Conservation (phyloP, 2,329 filamentous ascomycete species). For the Pseudogymnoascus sp. region DNA sequence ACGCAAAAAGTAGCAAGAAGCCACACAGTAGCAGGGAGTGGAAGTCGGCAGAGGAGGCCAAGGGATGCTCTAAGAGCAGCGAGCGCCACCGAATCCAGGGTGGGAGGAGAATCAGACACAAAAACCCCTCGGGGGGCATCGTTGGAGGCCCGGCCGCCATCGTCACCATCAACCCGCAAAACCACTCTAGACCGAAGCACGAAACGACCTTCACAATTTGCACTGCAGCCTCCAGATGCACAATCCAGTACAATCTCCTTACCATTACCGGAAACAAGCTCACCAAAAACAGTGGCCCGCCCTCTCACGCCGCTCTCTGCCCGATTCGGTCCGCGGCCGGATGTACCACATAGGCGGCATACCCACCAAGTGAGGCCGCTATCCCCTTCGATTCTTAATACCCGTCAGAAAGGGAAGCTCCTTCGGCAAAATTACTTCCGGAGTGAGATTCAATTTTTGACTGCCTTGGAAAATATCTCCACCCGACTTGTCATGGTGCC, state of each 20-base stretch:
- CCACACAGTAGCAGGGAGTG: slow-evolving; percentile 54
- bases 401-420: slow-evolving; percentile 59
- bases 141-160: slow-evolving; percentile 18
- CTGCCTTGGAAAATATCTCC: slow-evolving; percentile 73
- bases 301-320: slow-evolving; percentile 51
- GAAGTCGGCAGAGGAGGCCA: slow-evolving; percentile 34
- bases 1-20: slow-evolving; percentile 54
- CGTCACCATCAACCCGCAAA: slow-evolving; percentile 18
- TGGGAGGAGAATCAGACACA: neutral
- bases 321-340: slow-evolving; percentile 38
- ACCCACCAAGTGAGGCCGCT: slow-evolving; percentile 52
- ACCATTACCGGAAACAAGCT: slow-evolving; percentile 52
- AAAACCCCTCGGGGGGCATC: slow-evolving; percentile 25
- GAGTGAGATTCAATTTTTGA: slow-evolving; percentile 71
- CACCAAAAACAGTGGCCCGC: slow-evolving; percentile 41
- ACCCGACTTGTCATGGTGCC: slow-evolving; percentile 76
- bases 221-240: slow-evolving; percentile 39
- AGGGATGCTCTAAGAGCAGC: slow-evolving; percentile 34
- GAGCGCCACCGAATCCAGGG: slow-evolving; percentile 23
- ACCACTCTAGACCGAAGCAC: slow-evolving; percentile 12
- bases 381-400: slow-evolving; percentile 52
- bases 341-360: slow-evolving; percentile 46
- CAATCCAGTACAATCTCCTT: slow-evolving; percentile 60
- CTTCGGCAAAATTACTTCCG: slow-evolving; percentile 76
- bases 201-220: slow-evolving; percentile 21